Evolutionary conservation across 345 rosid genomes (phyloP).

Genomic region (Durio zibethinus): DNA sequence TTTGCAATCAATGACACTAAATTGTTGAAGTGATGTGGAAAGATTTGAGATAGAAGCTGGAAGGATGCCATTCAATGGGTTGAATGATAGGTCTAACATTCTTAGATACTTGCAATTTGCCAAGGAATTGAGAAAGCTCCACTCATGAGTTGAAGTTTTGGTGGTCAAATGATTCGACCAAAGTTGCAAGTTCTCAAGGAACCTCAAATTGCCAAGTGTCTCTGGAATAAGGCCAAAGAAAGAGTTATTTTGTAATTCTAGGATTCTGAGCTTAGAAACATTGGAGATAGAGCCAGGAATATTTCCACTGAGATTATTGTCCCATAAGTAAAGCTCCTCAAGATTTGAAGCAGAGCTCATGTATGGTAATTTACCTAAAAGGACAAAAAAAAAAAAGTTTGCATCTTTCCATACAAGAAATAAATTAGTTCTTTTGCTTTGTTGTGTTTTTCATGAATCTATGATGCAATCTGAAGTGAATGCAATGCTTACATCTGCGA

Average conservation of each 20-base stretch:
- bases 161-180: background rate
- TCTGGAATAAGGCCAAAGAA: constrained; percentile 18
- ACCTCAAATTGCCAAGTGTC: constrained; percentile 7
- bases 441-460: too few relatives aligned
- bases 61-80: constrained; percentile 3
- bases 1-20: background rate
- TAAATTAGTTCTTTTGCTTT: too few relatives aligned
- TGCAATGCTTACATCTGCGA: too few relatives aligned
- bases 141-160: background rate
- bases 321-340: background rate
- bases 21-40: constrained; percentile 3
- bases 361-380: too few relatives aligned
- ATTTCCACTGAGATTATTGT: background rate
- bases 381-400: too few relatives aligned
- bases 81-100: background rate
- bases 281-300: constrained; percentile 15
- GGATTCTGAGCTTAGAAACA: constrained; percentile 2
- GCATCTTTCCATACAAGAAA: too few relatives aligned
- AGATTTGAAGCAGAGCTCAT: too few relatives aligned
- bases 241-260: constrained; percentile 1
- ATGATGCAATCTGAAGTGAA: too few relatives aligned
- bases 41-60: constrained; percentile 12
- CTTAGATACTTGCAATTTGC: constrained; percentile 9
- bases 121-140: constrained; percentile 18
- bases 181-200: background rate